These are phyloP conservation scores for Acanthamoeba culbertsoni DNA, from an alignment of 208 protist genomes.

Conservation along the genomic window DNA sequence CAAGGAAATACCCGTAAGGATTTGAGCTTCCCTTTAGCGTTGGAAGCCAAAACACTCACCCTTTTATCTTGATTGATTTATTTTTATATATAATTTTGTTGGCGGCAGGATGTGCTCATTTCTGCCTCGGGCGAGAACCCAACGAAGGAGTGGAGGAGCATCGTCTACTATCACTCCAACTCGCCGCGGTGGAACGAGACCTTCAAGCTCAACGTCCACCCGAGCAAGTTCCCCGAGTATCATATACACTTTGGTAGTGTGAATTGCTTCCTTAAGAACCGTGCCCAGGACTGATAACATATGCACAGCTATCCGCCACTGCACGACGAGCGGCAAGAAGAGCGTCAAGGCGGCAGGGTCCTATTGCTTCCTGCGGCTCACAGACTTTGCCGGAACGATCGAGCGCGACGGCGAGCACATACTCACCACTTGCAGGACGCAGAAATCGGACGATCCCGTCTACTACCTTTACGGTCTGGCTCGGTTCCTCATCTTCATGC, in stretches of 20 bases:
- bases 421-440: neutral
- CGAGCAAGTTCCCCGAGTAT: conserved; percentile 42
- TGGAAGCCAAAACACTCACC: neutral
- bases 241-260: conserved; percentile 42
- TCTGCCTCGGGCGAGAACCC: conserved; percentile 20
- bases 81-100: neutral
- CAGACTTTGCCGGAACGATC: neutral
- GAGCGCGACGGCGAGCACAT: neutral
- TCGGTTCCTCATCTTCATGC: too few species aligned
- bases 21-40: neutral
- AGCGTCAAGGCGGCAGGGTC: neutral
- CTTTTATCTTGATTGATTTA: neutral
- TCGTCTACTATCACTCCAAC: conserved; percentile 69
- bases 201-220: conserved; percentile 48
- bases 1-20: neutral
- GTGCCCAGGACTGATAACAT: too few species aligned
- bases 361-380: conserved; percentile 35
- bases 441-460: conserved; percentile 17
- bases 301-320: conserved; percentile 50
- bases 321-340: conserved; percentile 59
- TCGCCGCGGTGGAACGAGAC: conserved; percentile 66
- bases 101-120: neutral
- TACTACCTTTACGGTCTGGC: neutral
- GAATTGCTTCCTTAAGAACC: neutral
- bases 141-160: conserved; percentile 50